A percentile compares a stretch with the other conserved stretches of the same genome.
These are phyloP conservation scores for Lentinula sp. DNA, from an alignment of 768 basidiomycete genomes.

Conservation along the genomic window DNA sequence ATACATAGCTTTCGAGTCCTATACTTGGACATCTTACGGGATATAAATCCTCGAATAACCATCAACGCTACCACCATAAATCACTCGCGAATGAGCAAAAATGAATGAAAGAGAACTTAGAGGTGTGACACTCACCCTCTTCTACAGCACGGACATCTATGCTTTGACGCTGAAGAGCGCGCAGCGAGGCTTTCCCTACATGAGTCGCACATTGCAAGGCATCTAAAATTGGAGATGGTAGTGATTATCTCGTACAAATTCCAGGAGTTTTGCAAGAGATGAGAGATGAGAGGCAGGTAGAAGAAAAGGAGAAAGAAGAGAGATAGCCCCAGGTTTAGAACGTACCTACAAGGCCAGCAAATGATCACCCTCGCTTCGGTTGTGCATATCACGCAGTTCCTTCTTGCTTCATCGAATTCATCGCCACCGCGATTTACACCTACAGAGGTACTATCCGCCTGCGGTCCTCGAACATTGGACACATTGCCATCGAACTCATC, in stretches of 20 bases:
- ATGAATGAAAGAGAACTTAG: background rate
- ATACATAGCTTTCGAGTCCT: too few relatives aligned
- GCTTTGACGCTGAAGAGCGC: constrained; percentile 47
- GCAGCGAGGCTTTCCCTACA: constrained; percentile 58
- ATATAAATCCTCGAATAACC: constrained; percentile 44
- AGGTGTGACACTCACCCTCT: constrained; percentile 29
- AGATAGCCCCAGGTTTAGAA: background rate
- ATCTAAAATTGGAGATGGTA: constrained; percentile 19
- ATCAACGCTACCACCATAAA: constrained; percentile 30
- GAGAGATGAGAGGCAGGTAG: too few relatives aligned
- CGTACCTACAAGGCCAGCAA: constrained; percentile 81
- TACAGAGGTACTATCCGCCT: background rate
- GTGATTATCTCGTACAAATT: background rate
- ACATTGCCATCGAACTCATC: background rate
- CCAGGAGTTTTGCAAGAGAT: background rate
- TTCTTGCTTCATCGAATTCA: constrained; percentile 13
- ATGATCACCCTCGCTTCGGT: constrained; percentile 64
- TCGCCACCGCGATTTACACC: background rate
- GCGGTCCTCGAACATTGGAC: too few relatives aligned
- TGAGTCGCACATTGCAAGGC: constrained; percentile 59
- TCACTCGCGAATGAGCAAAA: background rate
- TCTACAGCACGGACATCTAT: constrained; percentile 65
- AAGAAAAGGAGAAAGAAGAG: constrained; percentile 2
- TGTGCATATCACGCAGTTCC: constrained; percentile 66
- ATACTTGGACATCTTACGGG: constrained; percentile 19